A percentile compares a stretch with the other conserved stretches of the same genome.
phyloP scores from a whole-genome alignment of 2,329 filamentous ascomycete genomes.

The Sarocladium oryzae region DNA sequence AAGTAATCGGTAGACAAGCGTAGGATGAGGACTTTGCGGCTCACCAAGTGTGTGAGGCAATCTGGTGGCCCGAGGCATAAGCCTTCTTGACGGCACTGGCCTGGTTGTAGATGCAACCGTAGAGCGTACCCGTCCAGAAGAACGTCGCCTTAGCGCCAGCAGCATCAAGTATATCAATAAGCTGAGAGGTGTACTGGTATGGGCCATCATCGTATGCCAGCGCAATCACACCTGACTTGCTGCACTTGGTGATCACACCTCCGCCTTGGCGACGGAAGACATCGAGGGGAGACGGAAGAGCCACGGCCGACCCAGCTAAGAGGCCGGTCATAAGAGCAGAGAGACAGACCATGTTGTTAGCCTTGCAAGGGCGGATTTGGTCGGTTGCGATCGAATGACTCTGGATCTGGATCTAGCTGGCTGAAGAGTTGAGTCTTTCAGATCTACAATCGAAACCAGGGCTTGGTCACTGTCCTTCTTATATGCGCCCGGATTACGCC shows the following conservation, averaged over 20 bases:
- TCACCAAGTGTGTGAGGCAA: constrained; percentile 48
- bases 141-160: constrained; percentile 46
- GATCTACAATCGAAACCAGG: neutral
- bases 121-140: constrained; percentile 45
- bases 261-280: constrained; percentile 36
- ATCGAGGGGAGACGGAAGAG: constrained; percentile 31
- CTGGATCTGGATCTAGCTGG: too few species aligned
- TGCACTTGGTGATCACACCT: constrained; percentile 38
- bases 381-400: too few species aligned
- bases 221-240: constrained; percentile 36
- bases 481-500: neutral
- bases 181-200: constrained; percentile 38
- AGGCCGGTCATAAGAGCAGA: constrained; percentile 10
- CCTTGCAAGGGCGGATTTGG: neutral
- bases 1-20: neutral
- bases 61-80: constrained; percentile 43
- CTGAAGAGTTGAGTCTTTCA: neutral
- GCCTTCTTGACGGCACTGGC: constrained; percentile 46
- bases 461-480: neutral
- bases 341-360: constrained; percentile 3
- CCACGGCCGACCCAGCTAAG: constrained; percentile 21
- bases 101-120: constrained; percentile 45
- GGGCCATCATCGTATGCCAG: constrained; percentile 51
- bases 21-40: constrained; percentile 7
- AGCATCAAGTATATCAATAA: constrained; percentile 44